Conservation (phyloP, 1,284 basidiomycete species). For the Marasmius sp. region DNA sequence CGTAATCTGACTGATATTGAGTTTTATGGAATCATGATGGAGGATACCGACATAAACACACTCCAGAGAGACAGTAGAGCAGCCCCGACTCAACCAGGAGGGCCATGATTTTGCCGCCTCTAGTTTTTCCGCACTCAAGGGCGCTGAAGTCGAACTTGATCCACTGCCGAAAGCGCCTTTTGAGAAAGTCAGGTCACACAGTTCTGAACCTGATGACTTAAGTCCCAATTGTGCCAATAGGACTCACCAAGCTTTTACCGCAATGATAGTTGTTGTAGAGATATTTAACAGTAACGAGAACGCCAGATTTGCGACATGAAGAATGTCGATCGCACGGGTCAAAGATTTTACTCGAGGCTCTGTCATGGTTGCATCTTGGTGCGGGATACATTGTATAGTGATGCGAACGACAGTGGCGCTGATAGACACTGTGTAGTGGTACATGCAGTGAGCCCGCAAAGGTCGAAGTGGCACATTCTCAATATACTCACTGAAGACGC, state of each 20-base stretch:
- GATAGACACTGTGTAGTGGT: neutral
- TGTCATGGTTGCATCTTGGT: neutral
- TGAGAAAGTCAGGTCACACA: neutral
- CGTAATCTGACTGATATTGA: neutral
- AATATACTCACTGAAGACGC: neutral
- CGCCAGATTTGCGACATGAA: neutral
- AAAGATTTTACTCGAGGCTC: neutral
- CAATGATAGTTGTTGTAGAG: neutral
- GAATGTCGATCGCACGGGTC: neutral
- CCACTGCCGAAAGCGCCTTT: conserved; percentile 3
- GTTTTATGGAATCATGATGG: neutral
- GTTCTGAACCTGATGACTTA: too few relatives aligned
- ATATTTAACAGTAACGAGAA: conserved; percentile 2
- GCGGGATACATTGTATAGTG: neutral
- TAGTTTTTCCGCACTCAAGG: neutral
- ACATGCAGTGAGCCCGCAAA: neutral
- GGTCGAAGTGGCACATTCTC: neutral
- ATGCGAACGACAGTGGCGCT: neutral
- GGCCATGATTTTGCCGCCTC: conserved; percentile 13
- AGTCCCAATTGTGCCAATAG: neutral
- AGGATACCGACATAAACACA: conserved; percentile 1
- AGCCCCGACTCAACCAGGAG: conserved; percentile 22
- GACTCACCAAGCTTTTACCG: conserved; percentile 1
- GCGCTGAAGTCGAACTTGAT: neutral
- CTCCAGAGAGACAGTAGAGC: conserved; percentile 21